Base-by-base conservation (phyloP, 2,329 filamentous ascomycete species). In the Colletotrichum siamense region DNA sequence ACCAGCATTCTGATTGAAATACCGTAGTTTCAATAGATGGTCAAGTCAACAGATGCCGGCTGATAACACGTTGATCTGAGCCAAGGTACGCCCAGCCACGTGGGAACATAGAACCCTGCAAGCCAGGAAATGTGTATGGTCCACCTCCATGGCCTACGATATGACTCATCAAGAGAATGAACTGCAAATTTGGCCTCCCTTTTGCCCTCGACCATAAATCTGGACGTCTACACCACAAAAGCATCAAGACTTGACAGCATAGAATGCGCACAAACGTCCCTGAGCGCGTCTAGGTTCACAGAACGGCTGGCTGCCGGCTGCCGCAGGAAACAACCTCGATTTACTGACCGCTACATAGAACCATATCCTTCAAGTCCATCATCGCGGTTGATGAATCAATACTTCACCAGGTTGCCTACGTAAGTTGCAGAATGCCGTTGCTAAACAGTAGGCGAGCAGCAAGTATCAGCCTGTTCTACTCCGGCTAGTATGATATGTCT, bases 401-500 rank as follows among this genome's bases (percentile, higher is more conserved):
- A 5, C 3, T n/a, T 44, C 8, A 49, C 3, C 3, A 2, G n/a
- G 5, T n/a, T 49, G 3, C 8, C 39, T 5, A n/a, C 9, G 18
- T n/a, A 44, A n/a, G 16, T n/a, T 6, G 7, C 9, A n/a, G 18
- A n/a, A 49, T n/a, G 18, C 18, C 9, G 18, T n/a, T 49, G 18
- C 6, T 49, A 12, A 3, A 22, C 9, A 4, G 10, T 22, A 12
- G 44, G n/a, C n/a, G n/a, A 22, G 44, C 3, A 49, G 3, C n/a
- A 6, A 22, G 10, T 22, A 22, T 22, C 6, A 22, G 18, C 0
- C n/a, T 49, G 6, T 49, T 49, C n/a, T 49, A 22, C 6, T 2
- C 18, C 6, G 6, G 10, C n/a, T 13, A 1, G n/a, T 1, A 49
- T 44, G 0, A 22, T 49, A 22, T 49, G 1, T 13, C 18, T 6